Conservation (phyloP, 148 eudicot genomes). For the Amaranthus cruentus region DNA sequence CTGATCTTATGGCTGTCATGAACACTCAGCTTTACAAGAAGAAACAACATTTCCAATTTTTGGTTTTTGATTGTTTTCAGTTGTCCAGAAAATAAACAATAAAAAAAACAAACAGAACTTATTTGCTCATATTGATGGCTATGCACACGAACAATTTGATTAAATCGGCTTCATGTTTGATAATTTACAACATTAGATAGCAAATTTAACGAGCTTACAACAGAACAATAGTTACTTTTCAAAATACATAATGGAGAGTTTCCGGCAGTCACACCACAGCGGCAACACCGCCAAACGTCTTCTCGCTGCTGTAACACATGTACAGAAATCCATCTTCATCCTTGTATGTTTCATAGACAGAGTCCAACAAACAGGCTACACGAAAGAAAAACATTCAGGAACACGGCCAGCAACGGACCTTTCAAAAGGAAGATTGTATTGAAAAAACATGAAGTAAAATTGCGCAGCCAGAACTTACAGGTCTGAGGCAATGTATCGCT, state of each 20-base stretch:
- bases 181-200: conserved; percentile 13
- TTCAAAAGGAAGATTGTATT: background rate
- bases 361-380: conserved; percentile 71
- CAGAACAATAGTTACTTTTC: background rate
- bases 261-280: conserved; percentile 6
- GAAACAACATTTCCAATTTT: too few relatives aligned
- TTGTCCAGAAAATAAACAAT: too few relatives aligned
- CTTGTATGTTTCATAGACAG: conserved; percentile 73
- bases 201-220: background rate
- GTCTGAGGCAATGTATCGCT: conserved; percentile 78
- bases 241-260: background rate
- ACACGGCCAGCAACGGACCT: background rate
- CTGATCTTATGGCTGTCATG: too few relatives aligned
- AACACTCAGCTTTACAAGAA: too few relatives aligned
- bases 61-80: too few relatives aligned
- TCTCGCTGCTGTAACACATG: conserved; percentile 93
- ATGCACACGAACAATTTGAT: background rate
- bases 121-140: background rate
- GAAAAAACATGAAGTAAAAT: background rate
- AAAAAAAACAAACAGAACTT: background rate
- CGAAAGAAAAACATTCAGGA: background rate
- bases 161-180: background rate
- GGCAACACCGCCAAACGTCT: conserved; percentile 60
- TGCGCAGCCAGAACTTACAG: conserved; percentile 31
- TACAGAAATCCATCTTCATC: conserved; percentile 93